Evolutionary conservation across 108 stramenopile genomes (phyloP).

Genomic region (Conticribra weissflogii): DNA sequence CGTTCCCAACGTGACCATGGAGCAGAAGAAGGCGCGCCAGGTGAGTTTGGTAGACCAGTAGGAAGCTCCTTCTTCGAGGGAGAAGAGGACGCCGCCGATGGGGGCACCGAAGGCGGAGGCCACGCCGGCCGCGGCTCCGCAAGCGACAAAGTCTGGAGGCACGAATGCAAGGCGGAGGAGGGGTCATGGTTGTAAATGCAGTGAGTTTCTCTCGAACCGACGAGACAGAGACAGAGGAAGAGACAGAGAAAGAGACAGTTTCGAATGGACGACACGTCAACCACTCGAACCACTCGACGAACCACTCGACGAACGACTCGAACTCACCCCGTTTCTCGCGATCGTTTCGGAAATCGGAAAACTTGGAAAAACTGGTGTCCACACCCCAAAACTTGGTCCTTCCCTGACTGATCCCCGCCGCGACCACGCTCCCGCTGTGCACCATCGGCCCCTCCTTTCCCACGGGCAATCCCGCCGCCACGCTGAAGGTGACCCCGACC

Average conservation of each 20-base stretch:
- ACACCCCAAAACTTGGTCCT: constrained; percentile 85
- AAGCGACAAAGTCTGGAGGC: constrained; percentile 95
- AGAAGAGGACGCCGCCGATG: constrained; percentile 97
- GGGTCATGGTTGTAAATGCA: no score
- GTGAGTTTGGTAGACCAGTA: constrained; percentile 97
- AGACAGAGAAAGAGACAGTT: no score
- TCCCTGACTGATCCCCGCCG: constrained; percentile 89
- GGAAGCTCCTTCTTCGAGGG: constrained; percentile 94
- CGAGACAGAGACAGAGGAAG: no score
- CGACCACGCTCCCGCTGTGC: constrained; percentile 82
- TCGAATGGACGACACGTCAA: no score
- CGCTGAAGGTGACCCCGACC: constrained; percentile 92
- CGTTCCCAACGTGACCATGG: constrained; percentile 92
- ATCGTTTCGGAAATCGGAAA: constrained; percentile 93
- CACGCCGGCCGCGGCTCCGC: constrained; percentile 96
- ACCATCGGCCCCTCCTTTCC: constrained; percentile 99
- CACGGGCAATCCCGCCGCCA: constrained; percentile 92
- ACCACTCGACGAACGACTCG: not conserved
- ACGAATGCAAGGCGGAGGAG: no score
- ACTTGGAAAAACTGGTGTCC: constrained; percentile 91
- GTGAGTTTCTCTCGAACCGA: no score
- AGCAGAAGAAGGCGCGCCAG: constrained; percentile 97
- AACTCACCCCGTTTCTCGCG: constrained; percentile 67
- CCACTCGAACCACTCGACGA: no score
- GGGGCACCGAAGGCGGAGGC: constrained; percentile 95